Evolutionary conservation across 2,329 filamentous ascomycete genomes (phyloP).

Genomic region (Acarospora socialis): DNA sequence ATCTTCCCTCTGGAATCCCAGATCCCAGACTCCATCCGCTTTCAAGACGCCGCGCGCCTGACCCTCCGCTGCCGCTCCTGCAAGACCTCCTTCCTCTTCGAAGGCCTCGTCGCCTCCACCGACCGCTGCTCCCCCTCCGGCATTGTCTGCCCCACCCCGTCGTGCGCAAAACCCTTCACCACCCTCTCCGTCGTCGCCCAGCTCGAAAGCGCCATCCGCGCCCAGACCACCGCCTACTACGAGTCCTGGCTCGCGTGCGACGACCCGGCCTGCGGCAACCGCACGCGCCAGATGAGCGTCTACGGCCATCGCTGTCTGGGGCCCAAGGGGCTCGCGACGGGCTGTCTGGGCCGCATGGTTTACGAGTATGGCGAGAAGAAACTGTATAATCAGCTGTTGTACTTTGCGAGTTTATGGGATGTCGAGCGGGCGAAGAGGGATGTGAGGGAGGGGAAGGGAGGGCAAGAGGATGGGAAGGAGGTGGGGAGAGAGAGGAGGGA

Average conservation of each 20-base stretch:
- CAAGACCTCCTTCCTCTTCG: constrained; percentile 56
- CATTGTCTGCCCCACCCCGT: constrained; percentile 47
- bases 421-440: constrained; percentile 60
- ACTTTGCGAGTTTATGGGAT: constrained; percentile 74
- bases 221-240: constrained; percentile 72
- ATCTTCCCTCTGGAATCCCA: constrained; percentile 90
- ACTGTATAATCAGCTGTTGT: constrained; percentile 89
- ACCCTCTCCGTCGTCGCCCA: constrained; percentile 71
- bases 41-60: constrained; percentile 65
- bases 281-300: constrained; percentile 83
- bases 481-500: constrained; percentile 43
- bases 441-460: constrained; percentile 35
- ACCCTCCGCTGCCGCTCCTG: constrained; percentile 69
- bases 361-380: constrained; percentile 81
- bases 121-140: constrained; percentile 57
- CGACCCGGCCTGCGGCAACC: constrained; percentile 70
- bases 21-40: constrained; percentile 81
- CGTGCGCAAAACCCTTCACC: constrained; percentile 51
- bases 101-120: constrained; percentile 51
- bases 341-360: constrained; percentile 74
- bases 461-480: constrained; percentile 34
- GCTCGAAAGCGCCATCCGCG: constrained; percentile 69
- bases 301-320: constrained; percentile 85
- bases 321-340: constrained; percentile 67
- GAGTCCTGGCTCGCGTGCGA: constrained; percentile 85